Evolutionary conservation across 768 basidiomycete genomes (phyloP).

Genomic region (Pulveroboletus ravenelii): DNA sequence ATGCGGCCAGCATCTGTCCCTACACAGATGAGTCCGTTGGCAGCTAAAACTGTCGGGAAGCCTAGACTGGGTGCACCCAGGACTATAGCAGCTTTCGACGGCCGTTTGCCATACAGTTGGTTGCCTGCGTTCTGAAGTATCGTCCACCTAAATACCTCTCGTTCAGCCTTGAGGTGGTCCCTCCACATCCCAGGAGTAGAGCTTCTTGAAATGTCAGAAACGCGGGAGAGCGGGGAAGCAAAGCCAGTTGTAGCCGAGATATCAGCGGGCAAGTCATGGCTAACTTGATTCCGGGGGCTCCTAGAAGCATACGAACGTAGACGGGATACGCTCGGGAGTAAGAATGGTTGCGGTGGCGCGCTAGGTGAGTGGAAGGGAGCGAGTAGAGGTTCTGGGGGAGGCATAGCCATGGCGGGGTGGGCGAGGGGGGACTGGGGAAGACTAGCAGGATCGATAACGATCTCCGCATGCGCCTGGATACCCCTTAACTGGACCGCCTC

Average conservation of each 20-base stretch:
- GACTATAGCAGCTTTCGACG: conserved; percentile 58
- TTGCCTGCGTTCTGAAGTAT: conserved; percentile 54
- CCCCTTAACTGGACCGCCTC: conserved; percentile 20
- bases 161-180: conserved; percentile 26
- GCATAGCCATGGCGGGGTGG: conserved; percentile 29
- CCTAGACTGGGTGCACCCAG: conserved; percentile 58
- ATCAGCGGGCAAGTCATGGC: conserved; percentile 40
- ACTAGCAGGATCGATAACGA: conserved; percentile 37
- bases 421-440: conserved; percentile 37
- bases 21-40: conserved; percentile 84
- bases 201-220: conserved; percentile 65
- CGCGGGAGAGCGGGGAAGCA: conserved; percentile 58
- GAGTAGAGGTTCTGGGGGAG: conserved; percentile 29
- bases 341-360: conserved; percentile 45
- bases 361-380: neutral
- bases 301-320: conserved; percentile 65
- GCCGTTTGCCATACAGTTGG: conserved; percentile 47
- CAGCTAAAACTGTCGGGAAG: conserved; percentile 73
- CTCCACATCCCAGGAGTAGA: conserved; percentile 45
- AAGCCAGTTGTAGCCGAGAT: conserved; percentile 40
- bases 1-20: conserved; percentile 79
- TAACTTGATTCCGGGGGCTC: conserved; percentile 38
- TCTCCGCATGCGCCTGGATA: conserved; percentile 32
- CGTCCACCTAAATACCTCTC: conserved; percentile 76
- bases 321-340: conserved; percentile 75